Conservation (phyloP, 306 rosid species). For the Quercus parvula region DNA sequence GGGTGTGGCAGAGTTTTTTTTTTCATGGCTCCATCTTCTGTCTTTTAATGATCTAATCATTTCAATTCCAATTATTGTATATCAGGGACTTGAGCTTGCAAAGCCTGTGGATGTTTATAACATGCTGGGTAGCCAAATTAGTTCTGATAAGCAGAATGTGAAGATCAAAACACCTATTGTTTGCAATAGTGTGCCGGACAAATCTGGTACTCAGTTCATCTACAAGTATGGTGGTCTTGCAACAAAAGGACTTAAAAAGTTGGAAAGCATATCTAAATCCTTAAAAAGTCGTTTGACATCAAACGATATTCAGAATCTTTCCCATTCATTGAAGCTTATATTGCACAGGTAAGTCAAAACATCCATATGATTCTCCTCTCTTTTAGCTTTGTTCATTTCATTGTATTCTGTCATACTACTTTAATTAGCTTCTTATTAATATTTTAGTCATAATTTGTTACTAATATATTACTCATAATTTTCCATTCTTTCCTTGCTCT, state of each 20-base stretch:
- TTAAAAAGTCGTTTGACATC: constrained; percentile 40
- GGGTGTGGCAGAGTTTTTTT: background rate
- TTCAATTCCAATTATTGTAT: constrained; percentile 1
- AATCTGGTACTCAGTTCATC: constrained; percentile 40
- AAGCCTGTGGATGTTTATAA: constrained; percentile 56
- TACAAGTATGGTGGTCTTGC: constrained; percentile 33
- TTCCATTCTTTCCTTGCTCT: background rate
- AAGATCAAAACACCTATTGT: constrained; percentile 26
- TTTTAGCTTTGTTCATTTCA: background rate
- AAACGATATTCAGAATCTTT: constrained; percentile 54
- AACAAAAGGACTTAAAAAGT: constrained; percentile 39
- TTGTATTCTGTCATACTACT: background rate
- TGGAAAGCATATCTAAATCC: constrained; percentile 33
- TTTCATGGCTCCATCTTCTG: background rate
- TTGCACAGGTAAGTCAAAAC: constrained; percentile 60
- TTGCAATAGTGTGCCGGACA: constrained; percentile 28
- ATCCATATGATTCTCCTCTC: background rate
- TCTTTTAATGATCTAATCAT: constrained; percentile 8
- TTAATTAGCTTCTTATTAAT: background rate
- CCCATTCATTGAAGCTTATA: constrained; percentile 38
- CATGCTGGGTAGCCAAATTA: constrained; percentile 45
- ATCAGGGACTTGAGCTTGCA: constrained; percentile 56
- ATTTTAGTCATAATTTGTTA: background rate
- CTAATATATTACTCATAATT: background rate
- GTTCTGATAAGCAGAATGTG: constrained; percentile 24